Evolutionary conservation across 208 protist genomes (phyloP).

Genomic region (Trypanosoma avium): DNA sequence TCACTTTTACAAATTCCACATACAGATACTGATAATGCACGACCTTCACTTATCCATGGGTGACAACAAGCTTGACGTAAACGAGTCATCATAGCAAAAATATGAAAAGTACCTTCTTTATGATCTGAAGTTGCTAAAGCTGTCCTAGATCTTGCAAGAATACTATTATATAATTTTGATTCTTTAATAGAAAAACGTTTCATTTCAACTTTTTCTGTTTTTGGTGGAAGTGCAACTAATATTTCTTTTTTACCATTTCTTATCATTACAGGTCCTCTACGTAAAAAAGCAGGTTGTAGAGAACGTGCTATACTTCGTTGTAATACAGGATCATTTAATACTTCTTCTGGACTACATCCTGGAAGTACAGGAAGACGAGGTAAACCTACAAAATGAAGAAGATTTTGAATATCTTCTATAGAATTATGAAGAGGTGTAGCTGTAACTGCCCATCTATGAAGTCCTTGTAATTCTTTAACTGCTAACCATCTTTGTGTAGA

Average conservation of each 20-base stretch:
- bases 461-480: slow-evolving; percentile 72
- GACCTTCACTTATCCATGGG: slow-evolving; percentile 80
- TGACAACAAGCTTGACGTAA: slow-evolving; percentile 93
- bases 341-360: slow-evolving; percentile 61
- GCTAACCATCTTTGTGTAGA: slow-evolving; percentile 85
- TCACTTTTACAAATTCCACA: slow-evolving; percentile 84
- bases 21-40: slow-evolving; percentile 55
- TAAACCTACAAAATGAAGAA: slow-evolving; percentile 83
- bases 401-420: slow-evolving; percentile 91
- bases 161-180: slow-evolving; percentile 84
- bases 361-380: slow-evolving; percentile 77
- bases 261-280: slow-evolving; percentile 86
- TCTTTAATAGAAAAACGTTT: slow-evolving; percentile 73
- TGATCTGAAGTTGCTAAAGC: slow-evolving; percentile 61
- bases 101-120: slow-evolving; percentile 79
- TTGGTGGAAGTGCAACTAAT: slow-evolving; percentile 78
- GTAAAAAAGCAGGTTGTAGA: slow-evolving; percentile 86
- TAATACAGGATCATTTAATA: slow-evolving; percentile 74
- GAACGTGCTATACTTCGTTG: slow-evolving; percentile 83
- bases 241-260: slow-evolving; percentile 78
- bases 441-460: slow-evolving; percentile 91
- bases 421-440: slow-evolving; percentile 95
- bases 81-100: slow-evolving; percentile 94
- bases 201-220: slow-evolving; percentile 66
- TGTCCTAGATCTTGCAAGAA: slow-evolving; percentile 75